Evolutionary conservation across 2,329 filamentous ascomycete species (phyloP).

Genomic region (Claviceps sorghi): DNA sequence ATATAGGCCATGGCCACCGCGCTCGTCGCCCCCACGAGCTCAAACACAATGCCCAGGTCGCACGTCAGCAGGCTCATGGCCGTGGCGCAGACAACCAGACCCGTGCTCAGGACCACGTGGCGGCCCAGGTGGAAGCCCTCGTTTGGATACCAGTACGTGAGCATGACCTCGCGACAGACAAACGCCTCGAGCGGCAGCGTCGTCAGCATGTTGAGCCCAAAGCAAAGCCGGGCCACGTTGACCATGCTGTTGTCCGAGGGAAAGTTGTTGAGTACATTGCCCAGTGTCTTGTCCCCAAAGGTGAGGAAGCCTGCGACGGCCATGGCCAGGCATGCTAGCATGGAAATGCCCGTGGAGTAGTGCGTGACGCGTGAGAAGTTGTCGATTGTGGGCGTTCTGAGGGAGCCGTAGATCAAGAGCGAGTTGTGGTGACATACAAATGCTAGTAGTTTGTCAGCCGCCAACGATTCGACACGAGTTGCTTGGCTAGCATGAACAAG

Average conservation of each 20-base stretch:
- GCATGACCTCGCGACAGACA: slow-evolving; percentile 93
- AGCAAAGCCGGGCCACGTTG: slow-evolving; percentile 86
- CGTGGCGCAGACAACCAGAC: slow-evolving; percentile 68
- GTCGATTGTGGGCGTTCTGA: slow-evolving; percentile 87
- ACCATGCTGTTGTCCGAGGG: slow-evolving; percentile 81
- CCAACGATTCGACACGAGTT: background rate
- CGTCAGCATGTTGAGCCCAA: slow-evolving; percentile 97
- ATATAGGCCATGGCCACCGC: slow-evolving; percentile 93
- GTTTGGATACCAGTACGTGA: slow-evolving; percentile 59
- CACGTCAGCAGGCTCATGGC: slow-evolving; percentile 70
- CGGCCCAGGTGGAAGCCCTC: slow-evolving; percentile 69
- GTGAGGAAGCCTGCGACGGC: slow-evolving; percentile 80
- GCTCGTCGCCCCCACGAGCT: slow-evolving; percentile 88
- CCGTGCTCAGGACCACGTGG: slow-evolving; percentile 75
- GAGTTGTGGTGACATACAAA: slow-evolving; percentile 84
- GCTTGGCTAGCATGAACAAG: background rate
- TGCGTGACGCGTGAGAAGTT: slow-evolving; percentile 89
- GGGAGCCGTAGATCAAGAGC: slow-evolving; percentile 89
- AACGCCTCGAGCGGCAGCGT: slow-evolving; percentile 93
- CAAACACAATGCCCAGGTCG: slow-evolving; percentile 86
- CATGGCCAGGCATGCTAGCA: slow-evolving; percentile 82
- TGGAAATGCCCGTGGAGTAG: slow-evolving; percentile 78
- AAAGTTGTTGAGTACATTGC: slow-evolving; percentile 98
- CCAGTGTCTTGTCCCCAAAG: slow-evolving; percentile 81
- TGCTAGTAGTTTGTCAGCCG: slow-evolving; percentile 21